Base-by-base conservation (phyloP, 352 stramenopile species). In the Pythium utonaiense region DNA sequence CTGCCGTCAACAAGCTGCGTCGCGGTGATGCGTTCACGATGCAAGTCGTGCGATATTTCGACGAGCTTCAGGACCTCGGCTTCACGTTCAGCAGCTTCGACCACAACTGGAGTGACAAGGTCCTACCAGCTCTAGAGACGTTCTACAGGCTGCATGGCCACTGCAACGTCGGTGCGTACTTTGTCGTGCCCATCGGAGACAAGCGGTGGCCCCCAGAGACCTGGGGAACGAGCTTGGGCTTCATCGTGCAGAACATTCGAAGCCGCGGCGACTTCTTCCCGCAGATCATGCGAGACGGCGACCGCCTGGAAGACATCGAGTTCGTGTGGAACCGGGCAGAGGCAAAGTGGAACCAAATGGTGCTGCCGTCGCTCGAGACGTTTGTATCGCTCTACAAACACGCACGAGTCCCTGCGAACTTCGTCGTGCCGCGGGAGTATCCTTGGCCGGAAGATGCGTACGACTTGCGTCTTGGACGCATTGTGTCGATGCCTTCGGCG, bases 171-270 rank as follows among this genome's bases (percentile, higher is more conserved):
- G 22, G 52, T 9, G 45, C 27, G 41, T 45, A 57, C n/a, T 89
- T 89, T 48, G 62, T 66, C 2, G 74, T 87, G 1, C 74, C 75
- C 1, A 42, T 70, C 33, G 59, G 57, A 44, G 36, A 73, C 6
- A 25, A 53, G 10, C 69, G 67, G 1, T 89, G 79, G 76, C 67
- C 76, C 1, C 5, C 30, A 21, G 56, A 40, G 9, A 70, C 67
- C 30, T 76, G 70, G 66, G 75, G 74, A 14, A 53, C 73, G 28
- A 59, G 70, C 6, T 67, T 89, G 42, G 80, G 80, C 25, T 81
- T 75, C 44, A 74, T 85, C 55, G 80, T 80, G 21, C 65, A 69
- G 27, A 82, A 87, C 59, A 85, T 88, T 53, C 71, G 73, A 14
- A 70, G 64, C 36, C 66, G 75, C 28, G 73, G 71, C 34, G 69